Conservation (phyloP, 495 filamentous ascomycete species). For the Aspergillus saccharolyticus region DNA sequence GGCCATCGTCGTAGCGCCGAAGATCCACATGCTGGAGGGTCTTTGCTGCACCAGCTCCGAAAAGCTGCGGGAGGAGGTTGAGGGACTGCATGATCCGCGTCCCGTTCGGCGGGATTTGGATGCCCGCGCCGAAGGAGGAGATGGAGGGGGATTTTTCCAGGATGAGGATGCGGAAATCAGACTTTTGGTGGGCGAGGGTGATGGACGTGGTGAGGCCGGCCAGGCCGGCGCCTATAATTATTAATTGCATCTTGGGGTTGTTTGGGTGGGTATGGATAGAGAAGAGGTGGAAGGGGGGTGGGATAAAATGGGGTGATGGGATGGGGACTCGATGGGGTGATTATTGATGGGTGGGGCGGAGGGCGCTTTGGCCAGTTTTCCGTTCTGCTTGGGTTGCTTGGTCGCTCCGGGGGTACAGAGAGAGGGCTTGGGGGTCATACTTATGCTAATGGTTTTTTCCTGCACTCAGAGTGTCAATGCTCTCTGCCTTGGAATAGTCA, state of each 20-base stretch:
- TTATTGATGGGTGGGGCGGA: neutral
- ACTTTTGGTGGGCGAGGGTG: slow-evolving; percentile 47
- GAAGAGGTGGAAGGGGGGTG: neutral
- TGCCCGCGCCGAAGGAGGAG: slow-evolving; percentile 45
- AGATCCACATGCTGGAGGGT: slow-evolving; percentile 42
- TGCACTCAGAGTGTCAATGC: no score
- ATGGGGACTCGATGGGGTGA: neutral
- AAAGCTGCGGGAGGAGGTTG: slow-evolving; percentile 39
- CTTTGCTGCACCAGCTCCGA: slow-evolving; percentile 34
- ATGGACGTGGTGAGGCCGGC: slow-evolving; percentile 50
- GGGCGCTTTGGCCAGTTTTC: neutral
- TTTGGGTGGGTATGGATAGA: neutral
- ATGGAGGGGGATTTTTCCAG: slow-evolving; percentile 51
- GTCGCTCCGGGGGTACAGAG: no score
- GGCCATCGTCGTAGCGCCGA: slow-evolving; percentile 48
- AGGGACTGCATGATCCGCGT: slow-evolving; percentile 41
- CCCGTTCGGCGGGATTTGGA: slow-evolving; percentile 52
- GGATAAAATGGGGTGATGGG: no score
- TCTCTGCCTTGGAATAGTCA: no score
- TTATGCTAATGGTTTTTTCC: no score
- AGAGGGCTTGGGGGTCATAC: no score
- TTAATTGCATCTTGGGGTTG: slow-evolving; percentile 12
- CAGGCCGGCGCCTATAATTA: slow-evolving; percentile 56
- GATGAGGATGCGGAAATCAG: slow-evolving; percentile 51
- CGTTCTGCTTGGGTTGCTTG: neutral